These are phyloP conservation scores for Vaccinium myrtillus DNA, from an alignment of 148 eudicot species.

Conservation along the genomic window DNA sequence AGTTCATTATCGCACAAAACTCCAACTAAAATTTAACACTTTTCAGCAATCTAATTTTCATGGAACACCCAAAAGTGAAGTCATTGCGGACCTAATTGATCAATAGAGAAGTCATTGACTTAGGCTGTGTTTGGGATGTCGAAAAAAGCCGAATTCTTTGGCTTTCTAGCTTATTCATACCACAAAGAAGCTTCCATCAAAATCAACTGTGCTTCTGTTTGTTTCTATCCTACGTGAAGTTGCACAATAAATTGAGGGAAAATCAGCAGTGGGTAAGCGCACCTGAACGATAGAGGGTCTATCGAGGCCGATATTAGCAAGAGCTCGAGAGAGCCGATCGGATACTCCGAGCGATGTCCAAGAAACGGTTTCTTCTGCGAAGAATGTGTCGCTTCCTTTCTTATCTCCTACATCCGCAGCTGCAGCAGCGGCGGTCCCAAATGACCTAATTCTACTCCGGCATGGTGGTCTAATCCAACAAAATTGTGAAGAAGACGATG, in stretches of 20 bases:
- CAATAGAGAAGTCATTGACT: not conserved
- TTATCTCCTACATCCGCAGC: conserved; percentile 16
- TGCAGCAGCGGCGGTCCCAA: conserved; percentile 33
- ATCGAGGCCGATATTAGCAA: conserved; percentile 48
- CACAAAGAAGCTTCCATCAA: not conserved
- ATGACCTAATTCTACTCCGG: conserved; percentile 31
- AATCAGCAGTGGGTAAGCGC: not conserved
- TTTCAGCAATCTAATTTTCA: not conserved
- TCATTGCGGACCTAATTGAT: not conserved
- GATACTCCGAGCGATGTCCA: conserved; percentile 76
- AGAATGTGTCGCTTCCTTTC: conserved; percentile 49
- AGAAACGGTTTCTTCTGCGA: conserved; percentile 66
- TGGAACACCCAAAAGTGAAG: not conserved
- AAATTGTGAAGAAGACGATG: conserved; percentile 4
- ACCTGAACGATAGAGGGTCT: conserved; percentile 85
- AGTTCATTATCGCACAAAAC: not conserved
- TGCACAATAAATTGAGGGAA: not conserved
- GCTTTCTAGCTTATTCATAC: not conserved
- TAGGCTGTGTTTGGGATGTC: not conserved
- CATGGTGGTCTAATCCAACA: conserved; percentile 18
- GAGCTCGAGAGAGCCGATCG: conserved; percentile 45
- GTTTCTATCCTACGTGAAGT: not conserved
- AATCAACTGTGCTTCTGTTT: not conserved
- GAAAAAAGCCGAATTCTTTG: not conserved
- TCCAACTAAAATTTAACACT: not conserved